A percentile compares a stretch with the other conserved stretches of the same genome.
These are phyloP conservation scores for Pseudocercospora vitis DNA, from an alignment of 2,329 filamentous ascomycete genomes.

Conservation along the genomic window DNA sequence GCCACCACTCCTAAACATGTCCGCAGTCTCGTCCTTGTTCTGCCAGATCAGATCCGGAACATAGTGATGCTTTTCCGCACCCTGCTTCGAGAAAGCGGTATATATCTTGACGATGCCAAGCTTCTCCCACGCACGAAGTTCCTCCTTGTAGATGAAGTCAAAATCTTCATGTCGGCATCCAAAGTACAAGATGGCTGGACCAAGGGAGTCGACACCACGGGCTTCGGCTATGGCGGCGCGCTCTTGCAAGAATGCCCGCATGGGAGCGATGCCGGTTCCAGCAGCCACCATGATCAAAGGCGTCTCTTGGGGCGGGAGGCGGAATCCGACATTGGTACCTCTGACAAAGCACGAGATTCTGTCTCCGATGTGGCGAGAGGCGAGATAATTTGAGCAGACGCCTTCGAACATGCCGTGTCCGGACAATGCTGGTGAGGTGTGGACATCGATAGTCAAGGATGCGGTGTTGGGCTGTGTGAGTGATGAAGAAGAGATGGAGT, in stretches of 20 bases:
- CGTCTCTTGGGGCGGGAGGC: conserved; percentile 41
- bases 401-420: conserved; percentile 37
- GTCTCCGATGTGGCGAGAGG: conserved; percentile 40
- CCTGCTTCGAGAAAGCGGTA: conserved; percentile 37
- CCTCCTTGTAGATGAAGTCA: conserved; percentile 38
- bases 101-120: conserved; percentile 17
- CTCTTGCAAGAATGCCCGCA: conserved; percentile 47
- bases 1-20: conserved; percentile 51
- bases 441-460: conserved; percentile 64
- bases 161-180: conserved; percentile 17
- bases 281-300: conserved; percentile 56
- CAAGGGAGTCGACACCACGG: conserved; percentile 28
- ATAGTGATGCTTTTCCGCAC: conserved; percentile 46
- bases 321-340: conserved; percentile 42
- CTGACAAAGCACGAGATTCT: conserved; percentile 42
- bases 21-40: conserved; percentile 47
- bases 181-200: conserved; percentile 37
- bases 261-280: conserved; percentile 53
- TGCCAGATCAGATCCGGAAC: conserved; percentile 54
- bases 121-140: conserved; percentile 21
- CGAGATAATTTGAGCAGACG: conserved; percentile 43
- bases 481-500: conserved; percentile 31
- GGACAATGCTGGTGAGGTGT: conserved; percentile 18
- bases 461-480: conserved; percentile 17
- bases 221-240: conserved; percentile 39